phyloP scores from a whole-genome alignment of 179 eudicot genomes.

The Camellia oleifera region DNA sequence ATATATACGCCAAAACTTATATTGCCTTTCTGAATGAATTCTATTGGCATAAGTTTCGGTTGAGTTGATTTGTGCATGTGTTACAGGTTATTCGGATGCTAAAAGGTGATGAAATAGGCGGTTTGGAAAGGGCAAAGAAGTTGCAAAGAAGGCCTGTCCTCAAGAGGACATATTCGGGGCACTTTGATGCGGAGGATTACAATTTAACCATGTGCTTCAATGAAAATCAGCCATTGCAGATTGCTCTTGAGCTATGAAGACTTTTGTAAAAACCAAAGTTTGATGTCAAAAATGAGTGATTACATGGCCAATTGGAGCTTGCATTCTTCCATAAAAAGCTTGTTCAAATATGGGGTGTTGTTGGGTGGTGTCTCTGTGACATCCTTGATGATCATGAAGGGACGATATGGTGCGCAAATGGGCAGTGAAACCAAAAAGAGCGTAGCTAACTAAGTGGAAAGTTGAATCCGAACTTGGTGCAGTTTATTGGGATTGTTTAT shows the following conservation, averaged over 20 bases:
- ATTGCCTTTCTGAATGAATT: not conserved
- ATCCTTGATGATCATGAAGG: not conserved
- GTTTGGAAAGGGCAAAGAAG: slow-evolving; percentile 23
- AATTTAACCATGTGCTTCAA: slow-evolving; percentile 36
- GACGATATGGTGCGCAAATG: not conserved
- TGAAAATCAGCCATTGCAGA: slow-evolving; percentile 37
- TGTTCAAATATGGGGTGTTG: not conserved
- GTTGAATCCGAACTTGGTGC: no score
- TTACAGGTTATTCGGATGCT: slow-evolving; percentile 60
- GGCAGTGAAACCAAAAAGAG: not conserved
- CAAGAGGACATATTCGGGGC: slow-evolving; percentile 59
- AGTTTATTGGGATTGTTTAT: no score
- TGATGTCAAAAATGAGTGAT: not conserved
- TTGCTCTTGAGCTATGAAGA: slow-evolving; percentile 30
- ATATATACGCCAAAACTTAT: not conserved
- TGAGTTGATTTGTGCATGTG: not conserved
- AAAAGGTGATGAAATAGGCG: slow-evolving; percentile 45
- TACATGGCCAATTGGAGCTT: not conserved
- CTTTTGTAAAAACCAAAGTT: not conserved
- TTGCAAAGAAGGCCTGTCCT: slow-evolving; percentile 40
- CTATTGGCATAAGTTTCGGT: not conserved
- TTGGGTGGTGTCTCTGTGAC: not conserved
- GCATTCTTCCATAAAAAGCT: not conserved
- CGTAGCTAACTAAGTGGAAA: no score
- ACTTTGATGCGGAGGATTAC: slow-evolving; percentile 43